A percentile compares a stretch with the other conserved stretches of the same genome.
Evolutionary conservation across 371 early-diverging fungal species (phyloP).

Genomic region (Apophysomyces sp.): DNA sequence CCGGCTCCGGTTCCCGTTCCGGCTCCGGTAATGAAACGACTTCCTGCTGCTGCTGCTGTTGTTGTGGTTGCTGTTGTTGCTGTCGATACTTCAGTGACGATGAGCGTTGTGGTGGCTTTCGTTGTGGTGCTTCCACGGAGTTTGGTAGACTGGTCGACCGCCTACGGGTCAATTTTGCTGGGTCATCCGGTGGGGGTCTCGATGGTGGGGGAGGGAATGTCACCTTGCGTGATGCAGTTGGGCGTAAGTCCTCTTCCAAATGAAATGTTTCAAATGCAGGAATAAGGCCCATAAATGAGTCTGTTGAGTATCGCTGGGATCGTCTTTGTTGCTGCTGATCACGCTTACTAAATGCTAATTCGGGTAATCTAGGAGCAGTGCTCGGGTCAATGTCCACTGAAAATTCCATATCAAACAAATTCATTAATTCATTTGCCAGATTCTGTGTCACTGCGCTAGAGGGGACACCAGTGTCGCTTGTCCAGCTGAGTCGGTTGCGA

Average conservation of each 20-base stretch:
- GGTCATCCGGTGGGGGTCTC: conserved; percentile 15
- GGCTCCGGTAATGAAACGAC: conserved; percentile 4
- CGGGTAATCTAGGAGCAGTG: conserved; percentile 42
- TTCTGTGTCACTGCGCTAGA: conserved; percentile 32
- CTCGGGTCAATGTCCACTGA: conserved; percentile 41
- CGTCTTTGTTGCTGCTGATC: conserved; percentile 15
- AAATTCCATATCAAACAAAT: conserved; percentile 55
- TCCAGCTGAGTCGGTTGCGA: conserved; percentile 40
- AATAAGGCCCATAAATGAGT: conserved; percentile 30
- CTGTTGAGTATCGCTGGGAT: conserved; percentile 16
- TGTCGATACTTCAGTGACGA: conserved; percentile 22
- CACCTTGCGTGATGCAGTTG: conserved; percentile 14
- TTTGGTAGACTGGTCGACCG: conserved; percentile 16
- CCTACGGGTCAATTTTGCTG: conserved; percentile 6
- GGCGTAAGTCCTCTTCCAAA: conserved; percentile 14
- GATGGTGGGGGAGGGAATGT: conserved; percentile 26
- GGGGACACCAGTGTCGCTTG: conserved; percentile 37
- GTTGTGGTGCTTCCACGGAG: conserved; percentile 6
- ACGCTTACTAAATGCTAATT: conserved; percentile 30
- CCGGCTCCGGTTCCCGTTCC: not conserved
- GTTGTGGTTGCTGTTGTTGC: not conserved
- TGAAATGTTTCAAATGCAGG: conserved; percentile 27
- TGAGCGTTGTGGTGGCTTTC: conserved; percentile 19
- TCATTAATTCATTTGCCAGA: conserved; percentile 49
- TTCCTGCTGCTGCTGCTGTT: not conserved